Evolutionary conservation across 371 early-diverging fungal genomes (phyloP).

Genomic region (Mortierella sp.): DNA sequence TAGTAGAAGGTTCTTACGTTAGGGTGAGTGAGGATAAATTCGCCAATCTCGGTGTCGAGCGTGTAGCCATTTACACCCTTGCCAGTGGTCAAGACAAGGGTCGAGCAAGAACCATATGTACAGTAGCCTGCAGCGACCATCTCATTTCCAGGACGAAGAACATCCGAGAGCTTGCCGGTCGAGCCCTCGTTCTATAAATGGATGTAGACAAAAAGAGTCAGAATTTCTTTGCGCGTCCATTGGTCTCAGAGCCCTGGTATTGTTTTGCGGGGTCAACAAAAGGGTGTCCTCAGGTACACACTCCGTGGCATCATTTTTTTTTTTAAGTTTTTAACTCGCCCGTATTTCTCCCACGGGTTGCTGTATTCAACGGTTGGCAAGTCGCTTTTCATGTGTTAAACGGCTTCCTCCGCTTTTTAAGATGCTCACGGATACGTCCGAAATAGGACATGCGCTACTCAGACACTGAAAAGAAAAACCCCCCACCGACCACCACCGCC

Average conservation of each 20-base stretch:
- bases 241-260: background rate
- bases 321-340: background rate
- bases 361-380: too few species aligned
- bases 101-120: slow-evolving; percentile 95
- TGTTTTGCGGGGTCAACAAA: background rate
- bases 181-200: slow-evolving; percentile 51
- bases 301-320: too few species aligned
- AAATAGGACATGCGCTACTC: too few species aligned
- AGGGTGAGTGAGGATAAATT: slow-evolving; percentile 97
- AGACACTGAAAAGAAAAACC: background rate
- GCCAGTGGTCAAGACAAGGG: slow-evolving; percentile 86
- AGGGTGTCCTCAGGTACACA: background rate
- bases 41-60: slow-evolving; percentile 95
- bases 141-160: slow-evolving; percentile 91
- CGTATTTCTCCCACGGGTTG: background rate
- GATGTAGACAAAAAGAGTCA: background rate
- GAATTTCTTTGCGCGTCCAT: background rate
- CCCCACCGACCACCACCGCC: too few species aligned
- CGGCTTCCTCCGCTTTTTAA: too few species aligned
- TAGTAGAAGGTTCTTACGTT: slow-evolving; percentile 59
- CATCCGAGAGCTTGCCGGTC: slow-evolving; percentile 61
- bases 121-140: slow-evolving; percentile 97
- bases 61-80: slow-evolving; percentile 96
- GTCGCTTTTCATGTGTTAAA: too few species aligned
- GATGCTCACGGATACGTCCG: too few species aligned